phyloP scores from a whole-genome alignment of 805 yeast species.

The Yueomyces sp. region DNA sequence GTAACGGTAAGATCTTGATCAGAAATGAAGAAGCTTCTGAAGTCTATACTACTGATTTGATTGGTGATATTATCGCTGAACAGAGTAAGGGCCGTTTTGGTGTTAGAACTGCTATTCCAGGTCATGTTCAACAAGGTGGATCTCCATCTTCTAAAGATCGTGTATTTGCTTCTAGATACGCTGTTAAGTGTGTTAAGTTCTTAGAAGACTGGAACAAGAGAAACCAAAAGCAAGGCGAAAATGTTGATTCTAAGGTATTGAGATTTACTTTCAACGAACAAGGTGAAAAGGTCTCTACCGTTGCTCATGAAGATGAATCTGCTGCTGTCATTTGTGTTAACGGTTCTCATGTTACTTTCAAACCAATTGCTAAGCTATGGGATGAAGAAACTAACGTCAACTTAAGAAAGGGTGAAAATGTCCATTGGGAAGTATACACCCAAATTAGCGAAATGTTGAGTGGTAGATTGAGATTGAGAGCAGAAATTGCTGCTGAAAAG shows the following conservation, averaged over 20 bases:
- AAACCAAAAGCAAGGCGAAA: conserved; percentile 18
- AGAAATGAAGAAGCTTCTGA: conserved; percentile 75
- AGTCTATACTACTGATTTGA: conserved; percentile 67
- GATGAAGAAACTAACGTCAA: conserved; percentile 43
- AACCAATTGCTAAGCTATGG: conserved; percentile 44
- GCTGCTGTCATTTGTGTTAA: conserved; percentile 60
- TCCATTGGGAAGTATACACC: conserved; percentile 57
- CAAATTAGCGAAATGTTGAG: conserved; percentile 56
- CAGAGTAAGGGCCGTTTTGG: conserved; percentile 71
- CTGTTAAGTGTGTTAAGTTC: conserved; percentile 79
- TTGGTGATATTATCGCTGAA: conserved; percentile 73
- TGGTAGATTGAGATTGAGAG: conserved; percentile 47
- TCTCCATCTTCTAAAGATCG: conserved; percentile 91
- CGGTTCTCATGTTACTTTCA: conserved; percentile 50
- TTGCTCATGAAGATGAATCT: conserved; percentile 28
- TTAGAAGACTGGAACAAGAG: conserved; percentile 49
- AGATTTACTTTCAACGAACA: conserved; percentile 36
- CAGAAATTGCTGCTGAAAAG: conserved; percentile 18
- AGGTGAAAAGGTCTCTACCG: conserved; percentile 35
- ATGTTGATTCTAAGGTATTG: conserved; percentile 31
- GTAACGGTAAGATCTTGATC: conserved; percentile 76
- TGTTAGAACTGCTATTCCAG: conserved; percentile 91
- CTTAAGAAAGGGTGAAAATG: conserved; percentile 50
- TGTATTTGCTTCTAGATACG: conserved; percentile 77
- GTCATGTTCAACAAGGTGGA: conserved; percentile 97